A percentile compares a stretch with the other conserved stretches of the same genome.
Evolutionary conservation across 1,284 basidiomycete genomes (phyloP).

Genomic region (Termitomyces sp.): DNA sequence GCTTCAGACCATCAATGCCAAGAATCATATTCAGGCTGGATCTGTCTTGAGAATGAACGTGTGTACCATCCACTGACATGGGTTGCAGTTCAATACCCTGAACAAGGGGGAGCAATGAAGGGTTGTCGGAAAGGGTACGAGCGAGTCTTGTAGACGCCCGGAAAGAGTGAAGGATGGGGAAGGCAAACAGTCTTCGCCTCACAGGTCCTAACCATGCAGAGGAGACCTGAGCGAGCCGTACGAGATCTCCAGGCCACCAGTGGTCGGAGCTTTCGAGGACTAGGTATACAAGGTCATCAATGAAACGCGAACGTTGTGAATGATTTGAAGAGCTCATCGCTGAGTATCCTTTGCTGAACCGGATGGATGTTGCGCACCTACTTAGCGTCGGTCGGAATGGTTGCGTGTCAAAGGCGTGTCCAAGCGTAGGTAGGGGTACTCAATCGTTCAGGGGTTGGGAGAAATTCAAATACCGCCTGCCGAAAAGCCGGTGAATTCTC

Average conservation of each 20-base stretch:
- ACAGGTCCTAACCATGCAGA: constrained; percentile 40
- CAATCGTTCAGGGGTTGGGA: too few species aligned
- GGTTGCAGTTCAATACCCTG: constrained; percentile 40
- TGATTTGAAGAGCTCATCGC: neutral
- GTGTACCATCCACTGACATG: constrained; percentile 9
- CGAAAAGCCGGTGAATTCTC: too few species aligned
- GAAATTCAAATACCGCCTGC: too few species aligned
- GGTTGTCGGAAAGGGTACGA: constrained; percentile 35
- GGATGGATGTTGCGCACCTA: neutral
- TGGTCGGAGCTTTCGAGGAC: constrained; percentile 44
- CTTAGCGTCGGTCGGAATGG: neutral
- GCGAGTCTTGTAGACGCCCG: constrained; percentile 37
- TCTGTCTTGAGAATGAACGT: constrained; percentile 8
- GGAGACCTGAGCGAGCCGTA: constrained; percentile 42
- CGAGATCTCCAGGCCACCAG: constrained; percentile 52
- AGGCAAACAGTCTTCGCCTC: constrained; percentile 41
- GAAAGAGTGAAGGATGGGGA: constrained; percentile 38
- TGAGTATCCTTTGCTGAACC: neutral
- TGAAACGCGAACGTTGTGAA: constrained; percentile 24
- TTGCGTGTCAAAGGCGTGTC: neutral
- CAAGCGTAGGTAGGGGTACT: too few species aligned
- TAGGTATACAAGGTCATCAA: constrained; percentile 48
- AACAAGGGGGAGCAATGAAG: constrained; percentile 32
- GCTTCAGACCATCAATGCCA: constrained; percentile 33
- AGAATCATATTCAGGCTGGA: constrained; percentile 38